Base-by-base conservation (phyloP, 371 early-diverging fungal species). In the Haplosporangium sp. region DNA sequence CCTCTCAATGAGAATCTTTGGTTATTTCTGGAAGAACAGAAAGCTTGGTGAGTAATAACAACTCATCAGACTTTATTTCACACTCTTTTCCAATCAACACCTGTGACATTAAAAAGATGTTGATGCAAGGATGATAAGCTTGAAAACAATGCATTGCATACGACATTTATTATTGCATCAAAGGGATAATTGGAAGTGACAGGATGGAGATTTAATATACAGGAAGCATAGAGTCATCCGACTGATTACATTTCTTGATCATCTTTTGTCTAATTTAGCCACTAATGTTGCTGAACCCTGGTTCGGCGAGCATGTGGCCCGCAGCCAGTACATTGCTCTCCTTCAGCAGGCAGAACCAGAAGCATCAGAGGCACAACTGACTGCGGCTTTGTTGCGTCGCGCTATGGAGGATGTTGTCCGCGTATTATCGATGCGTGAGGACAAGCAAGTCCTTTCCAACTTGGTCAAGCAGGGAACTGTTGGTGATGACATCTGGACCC, bases 401-500 rank as follows among this genome's bases (percentile, higher is more conserved):
- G 97, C 96, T 1, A 90, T 95, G 87, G 91, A 92, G 39, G 95
- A 92, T 50, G 94, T 96, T 0, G 85, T 88, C 63, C 89, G 96
- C 4, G 84, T 94, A 15, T 71, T 92, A 7, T 87, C 92, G 69
- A 84, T 98, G 48, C 90, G 94, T 52, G 92, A 94, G 67, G 96
- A 97, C 83, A 96, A 95, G 76, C 92, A 89, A n/a, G 90, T 94
- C 34, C 84, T 98, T 69, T 85, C 88, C 27, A 86, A 86, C 45
- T 82, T 98, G 86, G 90, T 96, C 65, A 91, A 93, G 71, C 86
- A 89, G 17, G 98, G 98, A 3, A 90, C 94, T 5, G 88, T 98
- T 56, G 95, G 96, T 4, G 97, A 98, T 65, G 96, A 95, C 58
- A 84, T 96, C 67, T 90, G 92, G 94, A 92, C 86, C 38, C 91